Percentiles rank a stretch among this genome's conserved stretches.
These are phyloP conservation scores for Irpex sp. DNA, from an alignment of 1,284 basidiomycete species.

Conservation along the genomic window DNA sequence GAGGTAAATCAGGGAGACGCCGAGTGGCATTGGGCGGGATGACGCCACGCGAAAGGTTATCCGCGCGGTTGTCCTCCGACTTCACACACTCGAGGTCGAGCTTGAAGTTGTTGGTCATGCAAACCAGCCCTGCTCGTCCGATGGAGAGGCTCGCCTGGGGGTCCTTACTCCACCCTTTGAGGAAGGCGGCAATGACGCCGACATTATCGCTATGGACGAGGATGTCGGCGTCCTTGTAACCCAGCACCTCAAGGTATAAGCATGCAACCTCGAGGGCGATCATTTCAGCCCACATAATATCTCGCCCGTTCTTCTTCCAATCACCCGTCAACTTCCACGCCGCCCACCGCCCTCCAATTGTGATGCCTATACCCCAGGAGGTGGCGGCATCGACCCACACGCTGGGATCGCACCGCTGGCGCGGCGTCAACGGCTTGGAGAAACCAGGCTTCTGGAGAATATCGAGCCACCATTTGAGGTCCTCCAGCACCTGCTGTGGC, in stretches of 20 bases:
- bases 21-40: too few species aligned
- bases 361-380: conserved; percentile 34
- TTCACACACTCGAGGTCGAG: conserved; percentile 5
- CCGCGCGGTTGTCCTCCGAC: neutral
- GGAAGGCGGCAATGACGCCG: conserved; percentile 34
- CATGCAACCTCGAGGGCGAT: conserved; percentile 33
- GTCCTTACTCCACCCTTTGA: conserved; percentile 29
- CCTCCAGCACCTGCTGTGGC: conserved; percentile 15
- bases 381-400: conserved; percentile 35
- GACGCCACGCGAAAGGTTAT: neutral
- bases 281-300: conserved; percentile 40
- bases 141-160: conserved; percentile 26
- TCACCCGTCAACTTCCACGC: conserved; percentile 26
- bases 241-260: conserved; percentile 1
- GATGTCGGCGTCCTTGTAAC: conserved; percentile 12
- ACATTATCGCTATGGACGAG: conserved; percentile 35
- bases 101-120: conserved; percentile 23
- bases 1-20: too few species aligned
- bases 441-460: conserved; percentile 8
- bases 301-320: conserved; percentile 24
- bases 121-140: conserved; percentile 11
- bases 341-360: conserved; percentile 25
- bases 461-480: conserved; percentile 31
- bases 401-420: conserved; percentile 18
- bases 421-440: conserved; percentile 13